Conservation (phyloP, 257 asterid genomes). For the Linderniella brevidens region DNA sequence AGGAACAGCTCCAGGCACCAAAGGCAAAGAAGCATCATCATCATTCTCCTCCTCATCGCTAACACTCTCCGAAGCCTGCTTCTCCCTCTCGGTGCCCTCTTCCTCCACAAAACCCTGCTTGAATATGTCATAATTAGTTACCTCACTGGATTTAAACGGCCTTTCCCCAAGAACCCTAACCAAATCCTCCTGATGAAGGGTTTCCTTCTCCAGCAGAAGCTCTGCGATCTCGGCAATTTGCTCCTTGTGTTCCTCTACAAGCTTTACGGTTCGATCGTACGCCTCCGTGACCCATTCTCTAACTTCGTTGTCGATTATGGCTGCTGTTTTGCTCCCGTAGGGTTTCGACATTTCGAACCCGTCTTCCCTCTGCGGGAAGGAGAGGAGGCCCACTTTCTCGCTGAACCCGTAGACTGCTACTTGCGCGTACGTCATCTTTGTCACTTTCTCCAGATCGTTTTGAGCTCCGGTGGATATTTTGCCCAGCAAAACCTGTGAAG, state of each 20-base stretch:
- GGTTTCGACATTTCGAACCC: conserved; percentile 41
- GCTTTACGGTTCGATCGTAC: conserved; percentile 39
- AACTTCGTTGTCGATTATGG: conserved; percentile 61
- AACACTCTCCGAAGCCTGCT: too few species aligned
- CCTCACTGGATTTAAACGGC: conserved; percentile 42
- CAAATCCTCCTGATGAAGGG: conserved; percentile 75
- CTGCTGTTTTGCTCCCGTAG: conserved; percentile 82
- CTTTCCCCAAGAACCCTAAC: conserved; percentile 49
- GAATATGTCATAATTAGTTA: conserved; percentile 51
- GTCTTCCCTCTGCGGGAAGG: conserved; percentile 35
- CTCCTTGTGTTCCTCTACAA: conserved; percentile 63
- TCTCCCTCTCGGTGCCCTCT: conserved; percentile 14
- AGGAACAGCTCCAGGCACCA: conserved; percentile 34
- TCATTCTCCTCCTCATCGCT: too few species aligned
- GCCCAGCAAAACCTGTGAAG: conserved; percentile 43
- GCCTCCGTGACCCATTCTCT: conserved; percentile 69
- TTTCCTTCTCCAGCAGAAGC: conserved; percentile 66
- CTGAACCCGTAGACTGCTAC: conserved; percentile 80
- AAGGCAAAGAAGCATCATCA: conserved; percentile 1
- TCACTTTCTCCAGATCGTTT: conserved; percentile 85
- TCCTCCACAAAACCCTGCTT: conserved; percentile 44
- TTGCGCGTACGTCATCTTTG: conserved; percentile 78
- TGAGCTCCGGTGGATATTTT: conserved; percentile 91
- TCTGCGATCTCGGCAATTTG: conserved; percentile 58
- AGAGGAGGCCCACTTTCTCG: conserved; percentile 72